Evolutionary conservation across 257 asterid species (phyloP), one percentile per base, ranked within the genome.

Genomic region (Petrea volubilis): DNA sequence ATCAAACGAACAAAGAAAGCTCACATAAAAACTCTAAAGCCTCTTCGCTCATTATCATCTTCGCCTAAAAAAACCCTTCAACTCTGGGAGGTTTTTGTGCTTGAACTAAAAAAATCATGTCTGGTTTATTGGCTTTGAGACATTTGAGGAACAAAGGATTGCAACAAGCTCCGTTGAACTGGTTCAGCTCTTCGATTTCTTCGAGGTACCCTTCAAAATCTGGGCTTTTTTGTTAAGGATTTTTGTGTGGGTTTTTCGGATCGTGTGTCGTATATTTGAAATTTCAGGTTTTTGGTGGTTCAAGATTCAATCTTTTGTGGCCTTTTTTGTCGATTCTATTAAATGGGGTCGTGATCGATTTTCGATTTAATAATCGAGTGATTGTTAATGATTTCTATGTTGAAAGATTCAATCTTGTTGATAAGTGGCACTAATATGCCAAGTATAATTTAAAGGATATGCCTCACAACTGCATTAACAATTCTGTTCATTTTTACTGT

Each of bases 171-270:
- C 21, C 71, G 18, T 23, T 38, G 10, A 51, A 52, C 47, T 83
- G 75, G 71, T 31, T 78, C 56, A 67, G 9, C 46, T 52, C 76
- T 21, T 64, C 57, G 43, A 66, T 5, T 60, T 52, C 67, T 38
- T 62, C 80, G 0, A 85, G 93, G 96, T 89, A 74, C n/a, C 14
- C n/a, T n/a, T 64, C 68, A 24, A 53, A 7, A 61, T n/a, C 17
- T 27, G 11, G n/a, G 23, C 53, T 7, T 28, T 52, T 50, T n/a
- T 34, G 10, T 15, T 23, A 11, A 7, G 50, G 15, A 23, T 17
- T 41, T 71, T 1, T 25, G 21, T 11, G 0, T 69, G 52, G 60
- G 29, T 21, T 53, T 47, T 28, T 66, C 63, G 10, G 1, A 53
- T 38, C 60, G 5, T 31, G 20, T 17, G 12, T 33, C 29, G 12